These are phyloP conservation scores for Rhizopogon vesiculosus DNA, from an alignment of 768 basidiomycete genomes.

Conservation along the genomic window DNA sequence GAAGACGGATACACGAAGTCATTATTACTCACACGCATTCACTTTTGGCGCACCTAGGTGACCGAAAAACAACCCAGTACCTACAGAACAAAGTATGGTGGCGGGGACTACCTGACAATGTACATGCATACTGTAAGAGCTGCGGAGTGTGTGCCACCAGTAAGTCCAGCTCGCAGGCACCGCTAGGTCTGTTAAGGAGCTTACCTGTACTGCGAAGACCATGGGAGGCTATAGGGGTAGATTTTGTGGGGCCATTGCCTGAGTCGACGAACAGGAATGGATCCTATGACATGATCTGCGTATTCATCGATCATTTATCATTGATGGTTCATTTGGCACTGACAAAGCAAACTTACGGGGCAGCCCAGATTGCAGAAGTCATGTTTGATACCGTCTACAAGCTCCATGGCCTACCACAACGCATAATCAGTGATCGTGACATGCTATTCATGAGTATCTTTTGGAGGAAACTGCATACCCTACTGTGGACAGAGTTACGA, in stretches of 20 bases:
- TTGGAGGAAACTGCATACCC: slow-evolving; percentile 21
- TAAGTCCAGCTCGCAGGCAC: slow-evolving; percentile 11
- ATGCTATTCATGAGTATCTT: slow-evolving; percentile 31
- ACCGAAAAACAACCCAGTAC: no score
- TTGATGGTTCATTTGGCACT: slow-evolving; percentile 20
- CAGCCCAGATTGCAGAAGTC: slow-evolving; percentile 22
- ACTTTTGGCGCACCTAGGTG: no score
- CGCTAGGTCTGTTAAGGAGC: not conserved
- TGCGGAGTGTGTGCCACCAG: slow-evolving; percentile 10
- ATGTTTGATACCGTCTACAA: slow-evolving; percentile 22
- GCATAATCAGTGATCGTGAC: slow-evolving; percentile 25
- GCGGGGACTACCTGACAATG: slow-evolving; percentile 27
- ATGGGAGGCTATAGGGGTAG: slow-evolving; percentile 35
- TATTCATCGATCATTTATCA: slow-evolving; percentile 11
- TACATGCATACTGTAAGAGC: slow-evolving; percentile 18
- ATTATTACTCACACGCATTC: slow-evolving; percentile 16
- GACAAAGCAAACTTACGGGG: slow-evolving; percentile 11
- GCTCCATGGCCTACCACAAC: slow-evolving; percentile 25
- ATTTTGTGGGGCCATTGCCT: slow-evolving; percentile 35
- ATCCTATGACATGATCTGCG: slow-evolving; percentile 18
- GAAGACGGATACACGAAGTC: slow-evolving; percentile 11
- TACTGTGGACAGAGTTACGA: slow-evolving; percentile 24
- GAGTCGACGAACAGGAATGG: slow-evolving; percentile 12
- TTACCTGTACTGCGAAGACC: slow-evolving; percentile 9
- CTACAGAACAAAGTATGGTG: slow-evolving; percentile 27